A percentile compares a stretch with the other conserved stretches of the same genome.
phyloP scores from a whole-genome alignment of 371 early-diverging fungal genomes.

The Actinomortierella ambigua region DNA sequence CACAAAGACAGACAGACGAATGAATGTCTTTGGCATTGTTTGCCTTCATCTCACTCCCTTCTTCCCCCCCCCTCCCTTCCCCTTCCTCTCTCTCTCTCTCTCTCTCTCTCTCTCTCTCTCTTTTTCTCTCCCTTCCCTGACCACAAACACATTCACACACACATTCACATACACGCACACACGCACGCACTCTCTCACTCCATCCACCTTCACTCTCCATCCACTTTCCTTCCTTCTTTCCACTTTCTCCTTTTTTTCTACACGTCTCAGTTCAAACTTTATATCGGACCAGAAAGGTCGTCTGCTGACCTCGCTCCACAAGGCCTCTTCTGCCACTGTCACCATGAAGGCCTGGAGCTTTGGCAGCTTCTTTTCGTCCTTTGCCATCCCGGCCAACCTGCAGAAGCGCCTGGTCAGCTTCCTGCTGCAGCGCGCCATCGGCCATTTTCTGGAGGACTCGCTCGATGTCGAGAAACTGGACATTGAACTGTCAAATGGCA shows the following conservation, averaged over 20 bases:
- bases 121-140: neutral
- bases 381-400: slow-evolving; percentile 70
- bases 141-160: neutral
- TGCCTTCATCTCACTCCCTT: neutral
- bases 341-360: slow-evolving; percentile 49
- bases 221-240: neutral
- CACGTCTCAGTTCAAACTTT: no score
- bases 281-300: no score
- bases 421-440: slow-evolving; percentile 81
- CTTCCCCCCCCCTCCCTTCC: neutral
- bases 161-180: neutral
- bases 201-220: neutral
- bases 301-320: no score
- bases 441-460: slow-evolving; percentile 82
- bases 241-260: neutral
- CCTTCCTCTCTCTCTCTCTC: neutral
- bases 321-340: neutral
- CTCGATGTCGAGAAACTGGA: slow-evolving; percentile 86
- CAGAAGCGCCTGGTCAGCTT: slow-evolving; percentile 89
- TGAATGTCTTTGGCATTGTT: no score
- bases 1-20: no score
- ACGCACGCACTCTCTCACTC: neutral
- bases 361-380: slow-evolving; percentile 48
- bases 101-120: neutral
- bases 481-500: slow-evolving; percentile 84